These are phyloP conservation scores for Chlorella sorokiniana DNA, from an alignment of 139 green algal genomes.

Conservation along the genomic window DNA sequence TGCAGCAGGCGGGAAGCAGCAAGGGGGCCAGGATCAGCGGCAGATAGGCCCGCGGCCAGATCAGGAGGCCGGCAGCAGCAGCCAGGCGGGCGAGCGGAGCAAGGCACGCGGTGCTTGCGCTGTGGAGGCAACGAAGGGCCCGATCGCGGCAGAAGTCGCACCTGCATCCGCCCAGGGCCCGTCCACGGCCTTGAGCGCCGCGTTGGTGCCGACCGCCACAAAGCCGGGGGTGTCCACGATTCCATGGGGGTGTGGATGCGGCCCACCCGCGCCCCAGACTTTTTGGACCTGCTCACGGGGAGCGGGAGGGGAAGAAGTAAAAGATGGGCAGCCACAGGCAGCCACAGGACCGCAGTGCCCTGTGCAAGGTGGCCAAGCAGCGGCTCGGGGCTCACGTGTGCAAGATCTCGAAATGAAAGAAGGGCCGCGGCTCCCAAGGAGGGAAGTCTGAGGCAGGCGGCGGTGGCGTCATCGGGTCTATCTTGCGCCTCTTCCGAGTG, in stretches of 20 bases:
- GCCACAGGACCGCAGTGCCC: too few relatives aligned
- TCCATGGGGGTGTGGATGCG: constrained; percentile 46
- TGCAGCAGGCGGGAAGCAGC: not conserved
- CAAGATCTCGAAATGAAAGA: constrained; percentile 33
- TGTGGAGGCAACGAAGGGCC: not conserved
- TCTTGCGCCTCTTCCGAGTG: constrained; percentile 18
- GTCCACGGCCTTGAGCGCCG: constrained; percentile 55
- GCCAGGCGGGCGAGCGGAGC: not conserved
- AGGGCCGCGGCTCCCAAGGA: constrained; percentile 2
- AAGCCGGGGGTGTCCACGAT: constrained; percentile 53
- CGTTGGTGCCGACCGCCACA: constrained; percentile 62
- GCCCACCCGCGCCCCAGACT: constrained; percentile 35
- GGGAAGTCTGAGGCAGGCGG: constrained; percentile 27
- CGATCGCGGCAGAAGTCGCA: not conserved
- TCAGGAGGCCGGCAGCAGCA: not conserved
- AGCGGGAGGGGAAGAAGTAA: not conserved
- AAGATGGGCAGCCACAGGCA: not conserved
- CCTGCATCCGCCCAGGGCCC: constrained; percentile 30
- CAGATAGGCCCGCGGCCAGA: not conserved
- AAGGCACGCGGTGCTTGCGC: not conserved
- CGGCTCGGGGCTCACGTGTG: constrained; percentile 2
- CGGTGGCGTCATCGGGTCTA: constrained; percentile 22
- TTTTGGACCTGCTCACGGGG: constrained; percentile 20
- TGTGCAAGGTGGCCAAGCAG: too few relatives aligned
- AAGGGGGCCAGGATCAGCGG: not conserved